Conservation (phyloP, 2,329 filamentous ascomycete genomes). For the Penicillium fuscoglaucum region DNA sequence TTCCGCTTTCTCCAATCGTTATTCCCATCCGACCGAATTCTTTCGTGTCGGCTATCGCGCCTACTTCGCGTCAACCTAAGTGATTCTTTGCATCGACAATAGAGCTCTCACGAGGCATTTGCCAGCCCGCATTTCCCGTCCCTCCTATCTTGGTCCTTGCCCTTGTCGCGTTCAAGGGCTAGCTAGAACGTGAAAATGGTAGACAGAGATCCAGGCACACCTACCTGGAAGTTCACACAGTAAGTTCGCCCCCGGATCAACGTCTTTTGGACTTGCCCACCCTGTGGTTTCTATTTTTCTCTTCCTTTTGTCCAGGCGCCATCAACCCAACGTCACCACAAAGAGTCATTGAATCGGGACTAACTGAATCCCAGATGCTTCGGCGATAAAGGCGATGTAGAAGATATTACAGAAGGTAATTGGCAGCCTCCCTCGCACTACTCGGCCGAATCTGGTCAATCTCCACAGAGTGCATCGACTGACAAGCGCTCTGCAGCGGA, state of each 20-base stretch:
- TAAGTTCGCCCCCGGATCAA: conserved; percentile 54
- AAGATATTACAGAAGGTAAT: conserved; percentile 94
- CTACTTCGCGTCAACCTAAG: conserved; percentile 6
- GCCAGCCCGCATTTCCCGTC: conserved; percentile 17
- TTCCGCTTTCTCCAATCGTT: conserved; percentile 6
- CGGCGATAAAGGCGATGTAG: conserved; percentile 98
- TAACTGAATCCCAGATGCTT: conserved; percentile 70
- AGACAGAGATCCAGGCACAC: conserved; percentile 89
- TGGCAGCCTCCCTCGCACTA: background rate
- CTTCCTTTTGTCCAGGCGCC: background rate
- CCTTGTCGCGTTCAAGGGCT: conserved; percentile 33
- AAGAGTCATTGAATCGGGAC: background rate
- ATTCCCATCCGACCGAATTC: conserved; percentile 15
- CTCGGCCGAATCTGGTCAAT: conserved; percentile 7
- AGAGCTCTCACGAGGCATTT: conserved; percentile 19
- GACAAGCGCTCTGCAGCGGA: conserved; percentile 41
- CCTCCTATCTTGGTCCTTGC: conserved; percentile 17
- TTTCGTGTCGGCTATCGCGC: conserved; percentile 8
- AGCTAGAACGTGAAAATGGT: conserved; percentile 71
- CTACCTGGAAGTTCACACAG: conserved; percentile 99
- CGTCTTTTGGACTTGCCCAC: conserved; percentile 3
- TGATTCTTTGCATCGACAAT: conserved; percentile 19
- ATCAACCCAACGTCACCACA: background rate
- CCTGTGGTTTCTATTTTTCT: background rate
- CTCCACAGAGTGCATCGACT: conserved; percentile 9